A percentile compares a stretch with the other conserved stretches of the same genome.
These are phyloP conservation scores for Tuctoria greenei DNA, from an alignment of 176 grass and related monocot genomes.

Conservation along the genomic window DNA sequence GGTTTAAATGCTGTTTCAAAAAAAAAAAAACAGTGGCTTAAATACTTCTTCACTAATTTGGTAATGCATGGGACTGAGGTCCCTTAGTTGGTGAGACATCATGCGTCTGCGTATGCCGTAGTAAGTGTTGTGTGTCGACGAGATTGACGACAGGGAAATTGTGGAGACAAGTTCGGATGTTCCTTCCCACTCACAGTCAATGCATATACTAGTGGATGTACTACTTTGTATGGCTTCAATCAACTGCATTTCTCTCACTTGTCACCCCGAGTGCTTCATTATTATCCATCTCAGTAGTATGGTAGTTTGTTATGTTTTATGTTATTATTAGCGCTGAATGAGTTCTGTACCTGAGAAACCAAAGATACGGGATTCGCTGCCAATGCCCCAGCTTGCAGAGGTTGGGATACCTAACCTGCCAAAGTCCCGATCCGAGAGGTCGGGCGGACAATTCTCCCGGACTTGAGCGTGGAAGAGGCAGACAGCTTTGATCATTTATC, in stretches of 20 bases:
- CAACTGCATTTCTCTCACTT: background rate
- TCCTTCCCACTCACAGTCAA: conserved; percentile 30
- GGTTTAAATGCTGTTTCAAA: background rate
- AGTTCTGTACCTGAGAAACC: no score
- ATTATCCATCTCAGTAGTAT: background rate
- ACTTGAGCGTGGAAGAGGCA: no score
- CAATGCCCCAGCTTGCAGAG: no score
- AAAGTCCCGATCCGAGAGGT: no score
- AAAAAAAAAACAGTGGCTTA: conserved; percentile 5
- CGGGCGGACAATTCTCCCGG: no score
- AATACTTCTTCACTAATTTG: background rate
- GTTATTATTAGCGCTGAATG: background rate
- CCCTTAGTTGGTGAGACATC: conserved; percentile 9
- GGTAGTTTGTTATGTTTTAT: background rate
- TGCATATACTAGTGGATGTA: conserved; percentile 29
- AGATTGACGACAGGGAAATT: conserved; percentile 35
- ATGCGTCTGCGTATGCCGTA: background rate
- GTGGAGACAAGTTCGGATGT: conserved; percentile 42
- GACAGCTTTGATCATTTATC: no score
- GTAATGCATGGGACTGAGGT: conserved; percentile 15
- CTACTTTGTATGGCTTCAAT: background rate
- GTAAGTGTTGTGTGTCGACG: conserved; percentile 17
- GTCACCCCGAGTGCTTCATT: background rate
- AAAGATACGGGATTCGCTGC: no score
- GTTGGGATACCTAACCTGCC: no score